A percentile compares a stretch with the other conserved stretches of the same genome.
These are phyloP conservation scores for Fusarium sacchari DNA, from an alignment of 2,329 filamentous ascomycete species.

Conservation along the genomic window DNA sequence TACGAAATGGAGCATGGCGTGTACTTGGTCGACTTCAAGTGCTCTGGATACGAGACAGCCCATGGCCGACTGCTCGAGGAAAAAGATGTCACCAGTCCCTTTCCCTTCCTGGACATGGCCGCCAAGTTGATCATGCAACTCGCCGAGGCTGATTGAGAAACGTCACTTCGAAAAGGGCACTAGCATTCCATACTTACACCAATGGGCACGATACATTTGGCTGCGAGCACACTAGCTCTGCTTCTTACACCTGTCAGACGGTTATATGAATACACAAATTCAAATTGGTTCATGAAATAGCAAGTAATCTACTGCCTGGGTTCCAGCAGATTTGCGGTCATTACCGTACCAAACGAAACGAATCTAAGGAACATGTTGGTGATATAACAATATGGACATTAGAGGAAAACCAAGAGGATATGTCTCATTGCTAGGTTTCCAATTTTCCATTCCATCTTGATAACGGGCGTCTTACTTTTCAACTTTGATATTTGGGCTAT, in stretches of 20 bases:
- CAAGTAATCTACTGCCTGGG: not conserved
- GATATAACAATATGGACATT: not conserved
- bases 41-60: constrained; percentile 88
- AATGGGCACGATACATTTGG: not conserved
- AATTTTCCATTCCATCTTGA: not conserved
- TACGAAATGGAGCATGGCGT: constrained; percentile 93
- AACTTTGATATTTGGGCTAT: not conserved
- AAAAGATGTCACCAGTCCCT: constrained; percentile 94
- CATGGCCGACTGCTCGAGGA: constrained; percentile 83
- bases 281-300: not conserved
- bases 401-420: not conserved
- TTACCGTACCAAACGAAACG: not conserved
- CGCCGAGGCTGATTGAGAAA: constrained; percentile 75
- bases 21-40: constrained; percentile 98
- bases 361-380: not conserved
- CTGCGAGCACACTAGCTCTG: not conserved
- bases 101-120: constrained; percentile 94
- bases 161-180: not conserved
- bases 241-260: not conserved
- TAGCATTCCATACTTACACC: not conserved
- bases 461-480: constrained; percentile 2
- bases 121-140: constrained; percentile 92
- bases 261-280: not conserved
- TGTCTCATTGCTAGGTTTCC: not conserved
- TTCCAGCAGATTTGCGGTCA: not conserved